Conservation (phyloP, 2,329 filamentous ascomycete genomes). For the Clonostachys rosea region DNA sequence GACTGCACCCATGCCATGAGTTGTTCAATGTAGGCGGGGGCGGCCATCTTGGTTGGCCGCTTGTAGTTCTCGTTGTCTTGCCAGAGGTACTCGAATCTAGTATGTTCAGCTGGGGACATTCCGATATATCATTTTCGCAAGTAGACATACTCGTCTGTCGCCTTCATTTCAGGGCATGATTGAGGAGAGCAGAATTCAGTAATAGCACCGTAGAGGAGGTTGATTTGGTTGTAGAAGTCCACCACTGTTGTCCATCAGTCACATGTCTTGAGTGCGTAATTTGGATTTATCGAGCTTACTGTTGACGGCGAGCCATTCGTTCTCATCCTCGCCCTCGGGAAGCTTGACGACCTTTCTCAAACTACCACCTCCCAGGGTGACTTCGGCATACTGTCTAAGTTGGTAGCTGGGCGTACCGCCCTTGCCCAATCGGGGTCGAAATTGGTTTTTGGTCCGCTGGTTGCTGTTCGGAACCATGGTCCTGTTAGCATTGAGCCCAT, state of each 20-base stretch:
- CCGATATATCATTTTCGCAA: not conserved
- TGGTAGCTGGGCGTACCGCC: conserved; percentile 87
- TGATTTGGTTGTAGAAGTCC: conserved; percentile 99
- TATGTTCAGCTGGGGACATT: not conserved
- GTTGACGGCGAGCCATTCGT: conserved; percentile 98
- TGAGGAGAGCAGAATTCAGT: conserved; percentile 98
- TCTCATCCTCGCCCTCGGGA: conserved; percentile 94
- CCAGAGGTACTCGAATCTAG: conserved; percentile 96
- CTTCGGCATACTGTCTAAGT: conserved; percentile 95
- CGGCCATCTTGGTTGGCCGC: conserved; percentile 95
- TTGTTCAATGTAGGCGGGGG: conserved; percentile 95
- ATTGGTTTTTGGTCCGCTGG: conserved; percentile 83
- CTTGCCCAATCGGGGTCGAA: conserved; percentile 84
- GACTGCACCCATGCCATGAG: conserved; percentile 95
- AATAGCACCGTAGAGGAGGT: conserved; percentile 96
- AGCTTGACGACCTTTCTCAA: conserved; percentile 94
- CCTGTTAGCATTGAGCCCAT: conserved; percentile 18
- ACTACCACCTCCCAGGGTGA: conserved; percentile 90
- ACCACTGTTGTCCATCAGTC: conserved; percentile 60
- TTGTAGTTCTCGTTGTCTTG: conserved; percentile 94
- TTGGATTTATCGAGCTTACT: conserved; percentile 46
- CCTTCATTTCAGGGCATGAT: conserved; percentile 98
- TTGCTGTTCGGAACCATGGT: conserved; percentile 50
- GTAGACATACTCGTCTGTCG: conserved; percentile 82
- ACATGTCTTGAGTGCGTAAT: not conserved